phyloP scores from a whole-genome alignment of 805 yeast genomes.

The Ogataea neopini region DNA sequence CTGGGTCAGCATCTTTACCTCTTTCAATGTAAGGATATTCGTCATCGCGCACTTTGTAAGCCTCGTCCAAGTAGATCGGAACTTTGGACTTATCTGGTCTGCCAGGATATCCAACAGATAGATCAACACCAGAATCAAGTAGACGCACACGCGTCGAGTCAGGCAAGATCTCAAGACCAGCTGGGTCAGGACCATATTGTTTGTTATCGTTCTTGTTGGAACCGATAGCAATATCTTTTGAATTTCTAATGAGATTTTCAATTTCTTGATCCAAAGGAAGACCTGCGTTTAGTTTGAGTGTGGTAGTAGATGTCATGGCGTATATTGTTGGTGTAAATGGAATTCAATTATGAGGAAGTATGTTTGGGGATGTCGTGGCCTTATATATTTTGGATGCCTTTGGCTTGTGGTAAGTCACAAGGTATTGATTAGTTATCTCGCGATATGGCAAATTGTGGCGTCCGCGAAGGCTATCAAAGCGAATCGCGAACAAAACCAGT shows the following conservation, averaged over 20 bases:
- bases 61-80: constrained; percentile 43
- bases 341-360: not conserved
- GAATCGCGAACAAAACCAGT: too few species aligned
- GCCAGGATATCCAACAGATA: constrained; percentile 40
- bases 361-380: not conserved
- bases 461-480: too few species aligned
- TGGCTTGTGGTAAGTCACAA: not conserved
- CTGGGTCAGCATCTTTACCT: constrained; percentile 17
- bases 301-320: not conserved
- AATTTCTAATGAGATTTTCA: constrained; percentile 19
- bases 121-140: constrained; percentile 37
- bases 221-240: constrained; percentile 13
- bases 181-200: constrained; percentile 17
- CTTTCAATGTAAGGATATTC: constrained; percentile 30
- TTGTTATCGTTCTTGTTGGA: constrained; percentile 1
- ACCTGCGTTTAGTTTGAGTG: not conserved
- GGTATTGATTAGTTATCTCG: not conserved
- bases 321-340: too few species aligned
- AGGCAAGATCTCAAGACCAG: constrained; percentile 30
- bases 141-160: constrained; percentile 31
- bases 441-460: not conserved
- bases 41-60: constrained; percentile 36
- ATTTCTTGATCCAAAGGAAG: constrained; percentile 20
- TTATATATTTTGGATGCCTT: not conserved
- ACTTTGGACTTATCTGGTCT: constrained; percentile 23